These are phyloP conservation scores for Arthrobotrys iridis DNA, from an alignment of 2,329 filamentous ascomycete genomes.

Conservation along the genomic window DNA sequence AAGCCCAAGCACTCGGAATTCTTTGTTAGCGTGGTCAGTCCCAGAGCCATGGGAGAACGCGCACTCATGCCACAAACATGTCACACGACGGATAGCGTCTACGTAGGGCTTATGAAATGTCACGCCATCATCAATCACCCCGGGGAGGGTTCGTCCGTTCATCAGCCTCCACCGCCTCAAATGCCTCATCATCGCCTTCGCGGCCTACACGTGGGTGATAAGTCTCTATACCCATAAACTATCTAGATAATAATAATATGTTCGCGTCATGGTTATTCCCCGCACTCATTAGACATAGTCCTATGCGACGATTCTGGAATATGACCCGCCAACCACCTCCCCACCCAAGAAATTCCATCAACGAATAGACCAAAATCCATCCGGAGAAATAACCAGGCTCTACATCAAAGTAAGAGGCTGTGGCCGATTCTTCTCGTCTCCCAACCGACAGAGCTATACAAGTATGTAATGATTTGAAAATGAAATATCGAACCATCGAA, in stretches of 20 bases:
- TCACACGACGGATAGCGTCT: neutral
- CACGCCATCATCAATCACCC: neutral
- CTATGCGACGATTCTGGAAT: conserved; percentile 54
- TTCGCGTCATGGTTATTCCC: conserved; percentile 54
- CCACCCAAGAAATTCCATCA: conserved; percentile 47
- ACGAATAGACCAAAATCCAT: conserved; percentile 30
- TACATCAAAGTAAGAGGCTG: conserved; percentile 40
- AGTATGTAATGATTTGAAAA: conserved; percentile 47
- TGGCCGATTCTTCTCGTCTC: conserved; percentile 47
- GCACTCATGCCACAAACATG: neutral
- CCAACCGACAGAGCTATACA: conserved; percentile 55
- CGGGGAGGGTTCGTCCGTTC: neutral
- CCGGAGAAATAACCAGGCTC: conserved; percentile 44
- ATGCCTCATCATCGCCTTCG: neutral
- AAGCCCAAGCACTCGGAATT: neutral
- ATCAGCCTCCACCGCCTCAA: neutral
- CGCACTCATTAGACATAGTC: conserved; percentile 54
- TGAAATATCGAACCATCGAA: conserved; percentile 51
- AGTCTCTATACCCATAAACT: too few species aligned
- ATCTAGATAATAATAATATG: conserved; percentile 23
- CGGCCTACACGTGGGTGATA: neutral
- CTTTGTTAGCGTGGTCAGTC: neutral
- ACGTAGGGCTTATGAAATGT: neutral
- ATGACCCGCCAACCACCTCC: conserved; percentile 47
- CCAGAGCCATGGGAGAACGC: neutral